A percentile compares a stretch with the other conserved stretches of the same genome.
phyloP scores from a whole-genome alignment of 1,284 basidiomycete species.

The Ceratobasidium papillatum region DNA sequence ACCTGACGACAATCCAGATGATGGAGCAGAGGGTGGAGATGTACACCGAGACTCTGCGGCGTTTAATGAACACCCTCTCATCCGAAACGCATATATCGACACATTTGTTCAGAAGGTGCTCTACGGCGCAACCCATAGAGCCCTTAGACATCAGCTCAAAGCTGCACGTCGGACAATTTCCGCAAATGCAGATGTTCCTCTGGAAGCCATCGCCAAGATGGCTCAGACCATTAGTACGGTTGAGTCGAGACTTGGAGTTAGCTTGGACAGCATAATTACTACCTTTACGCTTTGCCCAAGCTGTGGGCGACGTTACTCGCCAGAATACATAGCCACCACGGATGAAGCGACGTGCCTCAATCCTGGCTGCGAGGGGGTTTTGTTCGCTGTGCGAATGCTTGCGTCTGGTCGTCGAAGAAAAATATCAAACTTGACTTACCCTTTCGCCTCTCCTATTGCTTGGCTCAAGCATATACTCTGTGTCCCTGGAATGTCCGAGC shows the following conservation, averaged over 20 bases:
- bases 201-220: not conserved
- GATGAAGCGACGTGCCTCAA: not conserved
- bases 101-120: not conserved
- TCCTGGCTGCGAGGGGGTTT: not conserved
- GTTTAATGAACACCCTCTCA: not conserved
- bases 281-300: conserved; percentile 16
- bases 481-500: conserved; percentile 3
- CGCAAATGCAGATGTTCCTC: not conserved
- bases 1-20: not conserved
- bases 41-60: not conserved
- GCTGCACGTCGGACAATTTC: not conserved
- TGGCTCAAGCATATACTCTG: not conserved
- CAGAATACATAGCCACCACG: not conserved
- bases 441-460: too few species aligned
- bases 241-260: not conserved
- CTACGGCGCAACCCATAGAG: too few species aligned
- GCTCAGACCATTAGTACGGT: conserved; percentile 9
- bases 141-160: too few species aligned
- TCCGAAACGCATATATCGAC: conserved; percentile 12
- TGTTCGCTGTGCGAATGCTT: not conserved
- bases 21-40: not conserved
- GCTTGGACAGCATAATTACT: not conserved
- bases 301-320: not conserved
- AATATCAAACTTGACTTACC: conserved; percentile 6
- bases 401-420: not conserved